Evolutionary conservation across 2,329 filamentous ascomycete genomes (phyloP).

Genomic region (Colletotrichum shisoi): DNA sequence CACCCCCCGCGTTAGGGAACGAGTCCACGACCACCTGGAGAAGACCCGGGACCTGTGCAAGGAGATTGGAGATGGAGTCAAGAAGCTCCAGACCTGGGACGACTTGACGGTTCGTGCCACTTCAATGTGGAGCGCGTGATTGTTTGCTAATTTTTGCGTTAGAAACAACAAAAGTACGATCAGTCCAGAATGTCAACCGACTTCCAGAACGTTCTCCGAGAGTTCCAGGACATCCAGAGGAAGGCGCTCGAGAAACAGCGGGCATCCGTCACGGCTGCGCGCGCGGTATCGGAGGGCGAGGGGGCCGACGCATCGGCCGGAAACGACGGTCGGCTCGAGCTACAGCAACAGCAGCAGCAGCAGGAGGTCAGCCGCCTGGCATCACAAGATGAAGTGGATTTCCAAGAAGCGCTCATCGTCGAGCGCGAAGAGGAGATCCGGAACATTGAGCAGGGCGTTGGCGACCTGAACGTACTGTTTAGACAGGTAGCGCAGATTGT

Average conservation of each 20-base stretch:
- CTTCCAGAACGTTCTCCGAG: conserved; percentile 85
- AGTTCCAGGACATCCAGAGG: conserved; percentile 93
- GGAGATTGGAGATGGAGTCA: conserved; percentile 90
- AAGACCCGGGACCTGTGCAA: conserved; percentile 88
- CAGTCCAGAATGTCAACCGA: conserved; percentile 94
- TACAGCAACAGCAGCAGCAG: conserved; percentile 74
- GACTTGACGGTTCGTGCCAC: conserved; percentile 73
- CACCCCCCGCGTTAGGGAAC: conserved; percentile 87
- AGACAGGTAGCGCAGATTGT: conserved; percentile 98
- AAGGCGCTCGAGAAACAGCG: conserved; percentile 91
- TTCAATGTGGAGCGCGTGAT: neutral
- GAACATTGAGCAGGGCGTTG: conserved; percentile 95
- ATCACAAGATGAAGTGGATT: conserved; percentile 93
- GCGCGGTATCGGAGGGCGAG: conserved; percentile 73
- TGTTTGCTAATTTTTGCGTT: neutral
- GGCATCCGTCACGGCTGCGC: conserved; percentile 81
- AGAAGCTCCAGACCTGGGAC: conserved; percentile 87
- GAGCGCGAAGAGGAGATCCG: conserved; percentile 97
- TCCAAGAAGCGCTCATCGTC: conserved; percentile 93
- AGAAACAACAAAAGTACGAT: conserved; percentile 96
- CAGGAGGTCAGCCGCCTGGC: conserved; percentile 83
- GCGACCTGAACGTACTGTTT: conserved; percentile 95
- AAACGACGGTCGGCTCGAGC: conserved; percentile 50
- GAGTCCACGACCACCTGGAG: conserved; percentile 85
- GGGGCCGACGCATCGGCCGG: conserved; percentile 43